phyloP scores from a whole-genome alignment of 805 yeast genomes.

The Myxozyma geophila region DNA sequence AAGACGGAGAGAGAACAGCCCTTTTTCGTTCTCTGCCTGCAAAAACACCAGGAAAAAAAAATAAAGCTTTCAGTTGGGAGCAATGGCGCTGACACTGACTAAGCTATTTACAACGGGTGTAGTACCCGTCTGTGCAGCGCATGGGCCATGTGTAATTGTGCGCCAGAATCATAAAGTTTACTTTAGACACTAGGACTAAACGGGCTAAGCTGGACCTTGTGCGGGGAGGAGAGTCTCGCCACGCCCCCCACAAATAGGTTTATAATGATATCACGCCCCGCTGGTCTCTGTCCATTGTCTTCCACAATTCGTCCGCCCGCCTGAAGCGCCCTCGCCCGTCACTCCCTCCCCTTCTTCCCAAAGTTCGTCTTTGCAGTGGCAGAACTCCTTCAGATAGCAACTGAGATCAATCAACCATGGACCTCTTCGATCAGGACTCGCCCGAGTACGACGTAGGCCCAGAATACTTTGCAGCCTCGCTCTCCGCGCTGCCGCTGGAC shows the following conservation, averaged over 20 bases:
- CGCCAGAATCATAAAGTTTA: neutral
- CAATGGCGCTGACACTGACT: constrained; percentile 3
- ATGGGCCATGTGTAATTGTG: neutral
- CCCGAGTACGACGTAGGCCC: constrained; percentile 12
- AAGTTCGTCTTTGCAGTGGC: neutral
- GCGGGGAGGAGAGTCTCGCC: constrained; percentile 16
- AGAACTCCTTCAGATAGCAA: neutral
- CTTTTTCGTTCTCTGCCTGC: neutral
- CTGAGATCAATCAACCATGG: constrained; percentile 6
- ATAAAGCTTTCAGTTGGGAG: constrained; percentile 1
- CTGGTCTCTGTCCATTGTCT: neutral
- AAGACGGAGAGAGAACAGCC: neutral
- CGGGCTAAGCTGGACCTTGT: neutral
- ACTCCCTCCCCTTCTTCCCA: neutral
- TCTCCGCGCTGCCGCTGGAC: constrained; percentile 12
- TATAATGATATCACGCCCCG: constrained; percentile 6
- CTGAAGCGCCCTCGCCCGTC: neutral
- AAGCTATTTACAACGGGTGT: neutral
- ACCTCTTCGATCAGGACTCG: constrained; percentile 13
- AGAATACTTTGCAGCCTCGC: constrained; percentile 19
- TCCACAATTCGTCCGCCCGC: neutral
- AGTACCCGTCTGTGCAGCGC: neutral
- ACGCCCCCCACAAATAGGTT: neutral
- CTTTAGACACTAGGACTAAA: neutral
- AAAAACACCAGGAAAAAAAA: neutral